A percentile compares a stretch with the other conserved stretches of the same genome.
These are phyloP conservation scores for Colletotrichum incanum DNA, from an alignment of 2,329 filamentous ascomycete genomes.

Conservation along the genomic window DNA sequence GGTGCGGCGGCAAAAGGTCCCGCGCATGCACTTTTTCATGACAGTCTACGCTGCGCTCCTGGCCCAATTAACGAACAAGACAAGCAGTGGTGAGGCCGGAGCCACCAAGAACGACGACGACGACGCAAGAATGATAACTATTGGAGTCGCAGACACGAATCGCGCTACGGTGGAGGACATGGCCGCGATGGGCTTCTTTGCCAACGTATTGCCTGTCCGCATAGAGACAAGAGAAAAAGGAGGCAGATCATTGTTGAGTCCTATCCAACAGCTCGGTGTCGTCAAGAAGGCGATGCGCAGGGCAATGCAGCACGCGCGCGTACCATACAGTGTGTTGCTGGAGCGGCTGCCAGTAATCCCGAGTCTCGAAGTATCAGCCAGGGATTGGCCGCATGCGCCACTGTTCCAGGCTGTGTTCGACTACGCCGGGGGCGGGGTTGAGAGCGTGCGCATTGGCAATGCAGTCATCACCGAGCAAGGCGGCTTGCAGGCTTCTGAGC, in stretches of 20 bases:
- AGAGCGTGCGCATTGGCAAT: constrained; percentile 19
- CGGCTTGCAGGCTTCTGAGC: not conserved
- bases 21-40: constrained; percentile 63
- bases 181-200: constrained; percentile 60
- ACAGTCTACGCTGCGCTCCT: constrained; percentile 50
- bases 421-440: constrained; percentile 10
- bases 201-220: constrained; percentile 65
- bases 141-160: constrained; percentile 65
- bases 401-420: constrained; percentile 30
- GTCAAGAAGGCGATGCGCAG: constrained; percentile 15
- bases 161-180: constrained; percentile 50
- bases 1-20: not conserved
- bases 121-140: constrained; percentile 50
- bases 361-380: not conserved
- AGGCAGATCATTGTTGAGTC: not conserved
- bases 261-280: not conserved
- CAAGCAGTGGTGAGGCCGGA: not conserved
- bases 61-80: not conserved
- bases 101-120: constrained; percentile 46
- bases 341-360: not conserved
- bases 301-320: constrained; percentile 13
- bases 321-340: constrained; percentile 13
- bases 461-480: constrained; percentile 7
- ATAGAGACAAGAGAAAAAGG: not conserved
- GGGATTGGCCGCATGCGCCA: constrained; percentile 15